Base-by-base conservation (phyloP, 345 rosid genomes). In the Schrenkiella parvula region DNA sequence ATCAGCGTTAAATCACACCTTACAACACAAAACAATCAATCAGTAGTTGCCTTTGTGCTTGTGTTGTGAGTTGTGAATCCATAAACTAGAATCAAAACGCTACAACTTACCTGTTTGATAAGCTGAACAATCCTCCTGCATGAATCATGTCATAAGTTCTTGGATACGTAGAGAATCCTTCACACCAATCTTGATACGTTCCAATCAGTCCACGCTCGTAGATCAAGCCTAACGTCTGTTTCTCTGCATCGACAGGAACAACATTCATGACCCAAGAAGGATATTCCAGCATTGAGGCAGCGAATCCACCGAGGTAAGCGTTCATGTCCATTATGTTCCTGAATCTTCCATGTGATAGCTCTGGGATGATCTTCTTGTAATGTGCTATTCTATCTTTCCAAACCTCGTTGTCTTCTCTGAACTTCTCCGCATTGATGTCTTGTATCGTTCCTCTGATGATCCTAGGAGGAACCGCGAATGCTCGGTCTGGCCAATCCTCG, bases 321-420 rank as follows among this genome's bases (percentile, higher is more conserved):
- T 91, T 91, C 99, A 95, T 95, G 80, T 95, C 99, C 92, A 95
- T 81, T 32, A 91, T 84, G 79, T 95, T 95, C 34, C 97, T 82
- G 64, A 83, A 95, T 51, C 96, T 78, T 64, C 98, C 99, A 31
- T 78, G 79, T 11, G 86, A 41, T 22, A 95, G 71, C 14, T 86
- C 83, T 19, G 71, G 79, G 3, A 88, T 68, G 14, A 88, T 81
- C 41, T 73, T 80, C 78, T 88, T 87, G 81, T 95, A 95, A 76
- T 85, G 78, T 0, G 79, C 53, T 68, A 89, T 72, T 61, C 95
- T 87, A 42, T 84, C 86, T 77, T 86, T 85, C 99, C 98, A 95
- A 31, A 86, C 42, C 43, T 91, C 89, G 57, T 83, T 89, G 72
- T 95, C 98, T 64, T 86, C 93, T 65, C 61, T 76, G 64, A 82